Conservation (phyloP, 495 filamentous ascomycete genomes). For the Daldinia decipiens region DNA sequence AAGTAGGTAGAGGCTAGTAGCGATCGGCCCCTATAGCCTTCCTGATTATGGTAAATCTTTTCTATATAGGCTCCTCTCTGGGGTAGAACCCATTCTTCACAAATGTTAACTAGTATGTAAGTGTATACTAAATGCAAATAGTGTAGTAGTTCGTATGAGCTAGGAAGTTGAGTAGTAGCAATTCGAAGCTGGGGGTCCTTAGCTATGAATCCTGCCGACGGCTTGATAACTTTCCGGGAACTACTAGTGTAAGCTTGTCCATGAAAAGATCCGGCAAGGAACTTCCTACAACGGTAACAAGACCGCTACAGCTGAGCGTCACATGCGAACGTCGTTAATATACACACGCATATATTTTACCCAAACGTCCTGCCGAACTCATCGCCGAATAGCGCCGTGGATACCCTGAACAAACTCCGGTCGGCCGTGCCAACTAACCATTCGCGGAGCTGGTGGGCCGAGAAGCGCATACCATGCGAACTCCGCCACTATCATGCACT, state of each 20-base stretch:
- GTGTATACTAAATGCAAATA: not conserved
- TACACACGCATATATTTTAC: not conserved
- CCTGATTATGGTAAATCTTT: not conserved
- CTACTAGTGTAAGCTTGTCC: not conserved
- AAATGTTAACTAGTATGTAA: not conserved
- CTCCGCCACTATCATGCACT: not conserved
- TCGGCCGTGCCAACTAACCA: not conserved
- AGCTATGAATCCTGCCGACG: not conserved
- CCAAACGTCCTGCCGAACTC: not conserved
- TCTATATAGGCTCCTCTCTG: not conserved
- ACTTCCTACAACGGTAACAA: not conserved
- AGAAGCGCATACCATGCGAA: not conserved
- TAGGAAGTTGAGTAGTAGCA: not conserved
- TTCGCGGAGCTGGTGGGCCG: not conserved
- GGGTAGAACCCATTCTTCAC: not conserved
- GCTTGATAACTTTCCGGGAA: not conserved
- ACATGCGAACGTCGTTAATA: not conserved
- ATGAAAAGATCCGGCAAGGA: not conserved
- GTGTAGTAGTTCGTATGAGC: not conserved
- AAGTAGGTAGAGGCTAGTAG: not conserved
- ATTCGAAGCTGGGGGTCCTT: too few species aligned
- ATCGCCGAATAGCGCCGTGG: not conserved
- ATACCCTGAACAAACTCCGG: not conserved
- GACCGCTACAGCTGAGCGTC: not conserved
- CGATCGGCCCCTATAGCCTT: constrained; percentile 1